phyloP scores from a whole-genome alignment of 2,329 filamentous ascomycete species.

The Mollisia scopiformis region DNA sequence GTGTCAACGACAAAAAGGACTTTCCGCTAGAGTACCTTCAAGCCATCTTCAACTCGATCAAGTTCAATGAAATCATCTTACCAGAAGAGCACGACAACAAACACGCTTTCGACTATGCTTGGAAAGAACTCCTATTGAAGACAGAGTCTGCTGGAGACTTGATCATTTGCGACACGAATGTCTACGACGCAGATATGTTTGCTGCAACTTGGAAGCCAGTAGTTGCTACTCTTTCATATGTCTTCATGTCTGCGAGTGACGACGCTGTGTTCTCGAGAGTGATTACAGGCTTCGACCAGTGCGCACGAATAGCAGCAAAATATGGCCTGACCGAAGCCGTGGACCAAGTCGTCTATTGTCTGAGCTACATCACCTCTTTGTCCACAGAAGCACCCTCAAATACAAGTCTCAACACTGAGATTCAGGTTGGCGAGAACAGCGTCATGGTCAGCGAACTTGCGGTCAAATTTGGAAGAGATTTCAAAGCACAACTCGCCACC shows the following conservation, averaged over 20 bases:
- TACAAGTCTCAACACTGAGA: constrained; percentile 90
- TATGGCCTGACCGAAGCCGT: constrained; percentile 84
- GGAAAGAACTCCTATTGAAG: constrained; percentile 92
- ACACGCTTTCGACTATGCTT: constrained; percentile 95
- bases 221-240: constrained; percentile 91
- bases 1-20: constrained; percentile 83
- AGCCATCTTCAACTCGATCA: constrained; percentile 89
- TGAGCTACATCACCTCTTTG: constrained; percentile 88
- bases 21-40: constrained; percentile 84
- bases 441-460: constrained; percentile 99
- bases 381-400: constrained; percentile 76
- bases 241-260: constrained; percentile 98
- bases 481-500: constrained; percentile 90
- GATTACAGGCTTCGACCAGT: constrained; percentile 94
- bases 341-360: constrained; percentile 88
- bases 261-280: constrained; percentile 94
- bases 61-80: constrained; percentile 90
- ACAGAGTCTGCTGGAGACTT: constrained; percentile 75
- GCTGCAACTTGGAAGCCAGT: constrained; percentile 94
- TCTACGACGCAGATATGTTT: constrained; percentile 98
- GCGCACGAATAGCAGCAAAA: constrained; percentile 85
- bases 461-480: constrained; percentile 92
- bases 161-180: constrained; percentile 83
- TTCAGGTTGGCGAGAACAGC: constrained; percentile 87
- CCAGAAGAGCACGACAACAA: constrained; percentile 97